These are phyloP conservation scores for Aspergillaceae sp. DNA, from an alignment of 2,329 filamentous ascomycete genomes.

Conservation along the genomic window DNA sequence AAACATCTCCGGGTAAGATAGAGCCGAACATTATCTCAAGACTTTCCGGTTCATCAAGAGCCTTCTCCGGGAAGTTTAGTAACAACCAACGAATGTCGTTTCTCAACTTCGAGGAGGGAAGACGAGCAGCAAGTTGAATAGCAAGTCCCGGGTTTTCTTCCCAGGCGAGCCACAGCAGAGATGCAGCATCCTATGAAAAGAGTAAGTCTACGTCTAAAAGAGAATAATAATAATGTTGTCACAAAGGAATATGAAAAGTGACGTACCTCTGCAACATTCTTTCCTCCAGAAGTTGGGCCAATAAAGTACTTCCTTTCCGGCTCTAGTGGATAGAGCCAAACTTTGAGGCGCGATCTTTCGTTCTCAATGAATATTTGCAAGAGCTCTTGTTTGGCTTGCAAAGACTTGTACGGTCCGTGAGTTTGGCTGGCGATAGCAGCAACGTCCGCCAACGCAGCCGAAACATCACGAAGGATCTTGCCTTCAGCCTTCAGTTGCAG, in stretches of 20 bases:
- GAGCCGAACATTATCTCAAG: slow-evolving; percentile 73
- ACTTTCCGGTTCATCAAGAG: slow-evolving; percentile 70
- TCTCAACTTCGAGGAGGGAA: slow-evolving; percentile 63
- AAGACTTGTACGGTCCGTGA: slow-evolving; percentile 51
- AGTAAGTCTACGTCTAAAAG: slow-evolving; percentile 6
- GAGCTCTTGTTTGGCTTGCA: slow-evolving; percentile 75
- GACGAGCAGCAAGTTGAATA: slow-evolving; percentile 73
- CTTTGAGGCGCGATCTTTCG: slow-evolving; percentile 71
- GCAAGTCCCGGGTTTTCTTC: slow-evolving; percentile 73
- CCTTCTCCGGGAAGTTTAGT: slow-evolving; percentile 74
- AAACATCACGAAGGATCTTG: slow-evolving; percentile 68
- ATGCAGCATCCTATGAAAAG: slow-evolving; percentile 44
- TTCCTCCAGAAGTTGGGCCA: slow-evolving; percentile 36
- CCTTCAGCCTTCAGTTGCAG: slow-evolving; percentile 91
- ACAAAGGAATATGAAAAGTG: not conserved
- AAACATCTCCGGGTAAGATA: slow-evolving; percentile 67
- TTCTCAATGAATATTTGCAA: slow-evolving; percentile 71
- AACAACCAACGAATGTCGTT: slow-evolving; percentile 72
- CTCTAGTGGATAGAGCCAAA: slow-evolving; percentile 81
- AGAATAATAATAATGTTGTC: not conserved
- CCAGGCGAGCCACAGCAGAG: slow-evolving; percentile 77
- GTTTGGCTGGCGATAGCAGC: slow-evolving; percentile 47
- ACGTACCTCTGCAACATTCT: slow-evolving; percentile 33
- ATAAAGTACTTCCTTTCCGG: slow-evolving; percentile 50
- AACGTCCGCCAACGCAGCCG: slow-evolving; percentile 56